Evolutionary conservation across 768 basidiomycete species (phyloP).

Genomic region (Kwoniella shandongensis): DNA sequence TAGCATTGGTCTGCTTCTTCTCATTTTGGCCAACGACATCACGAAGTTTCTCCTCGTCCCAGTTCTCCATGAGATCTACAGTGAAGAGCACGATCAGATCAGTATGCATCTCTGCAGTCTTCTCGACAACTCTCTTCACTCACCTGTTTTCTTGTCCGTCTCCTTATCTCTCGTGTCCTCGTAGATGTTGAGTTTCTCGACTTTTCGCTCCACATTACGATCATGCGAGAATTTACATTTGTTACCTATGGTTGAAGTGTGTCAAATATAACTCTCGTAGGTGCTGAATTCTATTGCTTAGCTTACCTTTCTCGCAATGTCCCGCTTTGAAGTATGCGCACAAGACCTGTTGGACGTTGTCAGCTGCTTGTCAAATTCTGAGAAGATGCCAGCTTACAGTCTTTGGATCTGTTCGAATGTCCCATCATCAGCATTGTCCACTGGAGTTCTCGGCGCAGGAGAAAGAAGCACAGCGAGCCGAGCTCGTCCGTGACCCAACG

Average conservation of each 20-base stretch:
- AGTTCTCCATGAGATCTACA: constrained; percentile 92
- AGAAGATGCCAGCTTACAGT: constrained; percentile 60
- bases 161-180: constrained; percentile 65
- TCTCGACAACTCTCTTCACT: constrained; percentile 19
- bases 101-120: no score
- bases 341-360: constrained; percentile 57
- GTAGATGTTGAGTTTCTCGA: constrained; percentile 94
- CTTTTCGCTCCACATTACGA: constrained; percentile 80
- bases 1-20: constrained; percentile 87
- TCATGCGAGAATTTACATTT: constrained; percentile 97
- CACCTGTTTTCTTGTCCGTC: constrained; percentile 75
- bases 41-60: constrained; percentile 92
- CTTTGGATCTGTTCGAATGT: constrained; percentile 70
- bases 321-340: constrained; percentile 93
- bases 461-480: no score
- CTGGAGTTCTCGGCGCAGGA: no score
- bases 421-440: constrained; percentile 2
- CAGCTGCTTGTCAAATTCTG: no score
- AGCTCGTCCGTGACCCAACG: no score
- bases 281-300: neutral
- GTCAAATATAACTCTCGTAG: neutral
- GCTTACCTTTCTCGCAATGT: constrained; percentile 79
- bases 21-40: constrained; percentile 70
- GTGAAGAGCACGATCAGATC: neutral
- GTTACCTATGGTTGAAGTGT: constrained; percentile 38